A percentile compares a stretch with the other conserved stretches of the same genome.
These are phyloP conservation scores for Leccinum disarticulatum DNA, from an alignment of 768 basidiomycete genomes.

Conservation along the genomic window DNA sequence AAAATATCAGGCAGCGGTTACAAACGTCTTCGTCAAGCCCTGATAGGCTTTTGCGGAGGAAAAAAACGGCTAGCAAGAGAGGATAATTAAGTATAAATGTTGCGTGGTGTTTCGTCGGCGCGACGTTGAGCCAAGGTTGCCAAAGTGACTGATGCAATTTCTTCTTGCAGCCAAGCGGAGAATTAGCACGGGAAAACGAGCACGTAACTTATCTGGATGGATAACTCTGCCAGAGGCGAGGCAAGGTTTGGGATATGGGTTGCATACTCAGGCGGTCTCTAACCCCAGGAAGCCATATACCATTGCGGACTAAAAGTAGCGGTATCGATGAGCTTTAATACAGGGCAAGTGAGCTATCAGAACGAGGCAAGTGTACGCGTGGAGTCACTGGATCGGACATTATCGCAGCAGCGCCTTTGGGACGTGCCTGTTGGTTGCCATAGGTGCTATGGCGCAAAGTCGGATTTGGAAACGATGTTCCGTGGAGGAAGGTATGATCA, in stretches of 20 bases:
- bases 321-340: constrained; percentile 24
- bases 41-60: constrained; percentile 38
- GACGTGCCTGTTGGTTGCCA: constrained; percentile 27
- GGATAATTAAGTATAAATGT: constrained; percentile 19
- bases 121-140: background rate
- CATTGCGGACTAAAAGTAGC: constrained; percentile 21
- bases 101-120: background rate
- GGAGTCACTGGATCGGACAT: constrained; percentile 30
- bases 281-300: constrained; percentile 14
- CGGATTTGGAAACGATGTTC: constrained; percentile 24
- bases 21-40: constrained; percentile 16
- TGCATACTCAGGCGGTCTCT: constrained; percentile 10
- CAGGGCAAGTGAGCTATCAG: constrained; percentile 14
- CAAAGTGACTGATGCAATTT: constrained; percentile 1
- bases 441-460: constrained; percentile 21
- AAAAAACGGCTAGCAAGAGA: constrained; percentile 13
- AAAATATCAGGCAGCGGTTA: constrained; percentile 28
- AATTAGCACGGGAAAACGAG: constrained; percentile 16
- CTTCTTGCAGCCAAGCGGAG: constrained; percentile 2
- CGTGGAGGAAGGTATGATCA: constrained; percentile 24
- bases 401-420: constrained; percentile 24
- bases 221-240: constrained; percentile 6
- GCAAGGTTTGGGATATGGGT: constrained; percentile 15
- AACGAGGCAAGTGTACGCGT: constrained; percentile 23
- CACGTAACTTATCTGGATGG: constrained; percentile 23